Conservation (phyloP, 2,329 filamentous ascomycete genomes). For the Pyrenochaeta sp. region DNA sequence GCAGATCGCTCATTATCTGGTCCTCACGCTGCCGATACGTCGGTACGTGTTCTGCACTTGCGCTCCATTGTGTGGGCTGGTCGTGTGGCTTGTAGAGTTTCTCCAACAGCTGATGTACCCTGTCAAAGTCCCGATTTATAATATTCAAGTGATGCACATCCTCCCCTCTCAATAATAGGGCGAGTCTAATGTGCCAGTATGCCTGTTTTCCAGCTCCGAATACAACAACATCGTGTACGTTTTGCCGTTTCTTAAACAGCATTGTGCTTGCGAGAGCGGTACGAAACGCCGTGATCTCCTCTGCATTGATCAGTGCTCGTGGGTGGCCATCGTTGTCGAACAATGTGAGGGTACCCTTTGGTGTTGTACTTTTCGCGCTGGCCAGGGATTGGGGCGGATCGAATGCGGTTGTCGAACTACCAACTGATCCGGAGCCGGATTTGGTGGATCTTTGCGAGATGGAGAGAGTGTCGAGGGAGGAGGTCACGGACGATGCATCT, state of each 20-base stretch:
- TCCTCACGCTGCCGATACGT: conserved; percentile 20
- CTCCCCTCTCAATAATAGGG: conserved; percentile 73
- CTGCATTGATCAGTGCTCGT: conserved; percentile 70
- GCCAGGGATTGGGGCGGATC: conserved; percentile 28
- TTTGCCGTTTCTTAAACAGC: conserved; percentile 69
- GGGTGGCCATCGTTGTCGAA: conserved; percentile 66
- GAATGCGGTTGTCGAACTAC: conserved; percentile 30
- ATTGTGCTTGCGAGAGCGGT: conserved; percentile 71
- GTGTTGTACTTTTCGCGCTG: conserved; percentile 52
- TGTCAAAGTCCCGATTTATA: conserved; percentile 77
- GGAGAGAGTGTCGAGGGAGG: conserved; percentile 41
- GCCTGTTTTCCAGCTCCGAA: conserved; percentile 92
- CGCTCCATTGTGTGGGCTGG: conserved; percentile 22
- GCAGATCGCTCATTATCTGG: conserved; percentile 22
- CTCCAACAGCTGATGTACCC: conserved; percentile 61
- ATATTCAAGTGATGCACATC: conserved; percentile 84
- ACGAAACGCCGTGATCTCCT: conserved; percentile 74
- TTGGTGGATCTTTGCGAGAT: conserved; percentile 28
- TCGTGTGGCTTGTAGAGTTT: conserved; percentile 63
- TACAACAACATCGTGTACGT: conserved; percentile 78
- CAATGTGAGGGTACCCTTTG: conserved; percentile 66
- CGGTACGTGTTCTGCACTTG: conserved; percentile 17
- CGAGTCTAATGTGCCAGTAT: conserved; percentile 91
- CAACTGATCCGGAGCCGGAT: conserved; percentile 16
- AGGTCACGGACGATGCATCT: conserved; percentile 43